Evolutionary conservation across 2,329 filamentous ascomycete species (phyloP), one percentile per base, ranked within the genome.

Genomic region (Chaetomium sp.): DNA sequence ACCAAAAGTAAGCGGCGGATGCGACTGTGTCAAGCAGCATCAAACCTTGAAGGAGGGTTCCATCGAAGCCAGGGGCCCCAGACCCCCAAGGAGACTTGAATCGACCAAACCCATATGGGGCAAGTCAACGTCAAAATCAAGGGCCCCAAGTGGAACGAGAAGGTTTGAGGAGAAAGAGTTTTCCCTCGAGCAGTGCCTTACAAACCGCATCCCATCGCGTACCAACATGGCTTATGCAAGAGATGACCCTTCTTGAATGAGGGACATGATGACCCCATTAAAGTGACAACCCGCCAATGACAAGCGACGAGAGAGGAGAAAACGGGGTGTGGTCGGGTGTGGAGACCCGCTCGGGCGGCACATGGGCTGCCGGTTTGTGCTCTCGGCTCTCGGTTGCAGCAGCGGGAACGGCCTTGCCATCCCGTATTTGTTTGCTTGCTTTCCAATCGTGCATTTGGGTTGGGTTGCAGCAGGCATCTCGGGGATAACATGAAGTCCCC

Each of bases 331-430:
- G 2, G n/a, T 23, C 45, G 45, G 45, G 6, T 27, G 50, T 45
- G 54, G 54, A 63, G 45, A 45, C 47, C 54, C 61, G 61, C 12
- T 50, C 29, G 29, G 35, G 35, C 51, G 35, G 58, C 57, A 50
- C 56, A 35, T 58, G 38, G 38, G 27, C 27, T 29, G 3, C 27
- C 27, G 27, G 27, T 6, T 6, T 29, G 27, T 29, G 27, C 45
- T 21, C 21, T 9, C 47, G 21, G 47, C 47, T 16, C 35, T 42
- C 38, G 38, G 38, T 42, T 42, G 38, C 6, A 42, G 38, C 38
- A 42, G 38, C 38, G 38, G 38, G 38, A 6, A 42, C 38, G 38
- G 38, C 38, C 4, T 12, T 38, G 16, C 38, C 16, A 42, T 42
- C 16, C 38, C 38, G 38, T 42, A 7, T 42, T 38, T 38, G 35